Base-by-base conservation (phyloP, 257 asterid species). In the Galeopsis tetrahit region DNA sequence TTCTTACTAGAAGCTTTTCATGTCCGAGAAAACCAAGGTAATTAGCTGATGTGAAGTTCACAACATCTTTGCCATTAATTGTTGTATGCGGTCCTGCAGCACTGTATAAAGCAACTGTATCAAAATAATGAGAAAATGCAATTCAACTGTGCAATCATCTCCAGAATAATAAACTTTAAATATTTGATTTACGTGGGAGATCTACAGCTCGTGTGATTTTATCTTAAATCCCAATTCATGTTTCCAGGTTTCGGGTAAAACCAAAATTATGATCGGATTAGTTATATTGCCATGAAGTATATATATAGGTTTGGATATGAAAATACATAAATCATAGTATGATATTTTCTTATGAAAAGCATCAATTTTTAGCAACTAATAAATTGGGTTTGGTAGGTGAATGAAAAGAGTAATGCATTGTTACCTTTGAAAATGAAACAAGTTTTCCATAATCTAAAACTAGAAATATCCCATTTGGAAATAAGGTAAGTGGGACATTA, bases 1-100 rank as follows among this genome's bases (percentile, higher is more conserved):
- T 76, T 34, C 94, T 72, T 82, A 90, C 96, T 53, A 80, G 87
- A 63, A 90, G 68, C 75, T 84, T 88, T 52, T 82, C 93, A 80
- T 88, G 83, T 32, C 97, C 96, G 56, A 88, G 36, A 58, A 90
- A 80, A 57, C 96, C 96, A 72, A 90, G 96, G 83, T 88, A 90
- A 82, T 90, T 89, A 59, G 96, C 96, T 3, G 97, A 90, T 21
- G 97, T 79, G 74, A 89, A 89, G 79, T 91, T 91, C 70, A 87
- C 72, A 48, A 89, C 96, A 42, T 89, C 88, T 75, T 75, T 80
- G 40, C 94, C 94, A 70, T 87, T 79, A 68, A 89, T 76, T 55
- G 72, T 59, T 63, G 90, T 55, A 85, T 87, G 97, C 9, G 97
- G 92, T 14, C 94, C 97, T 34, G 97, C 94, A 80, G 96, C 94